Evolutionary conservation across 2,329 filamentous ascomycete genomes (phyloP).

Genomic region (Paraconiothyrium brasiliense): DNA sequence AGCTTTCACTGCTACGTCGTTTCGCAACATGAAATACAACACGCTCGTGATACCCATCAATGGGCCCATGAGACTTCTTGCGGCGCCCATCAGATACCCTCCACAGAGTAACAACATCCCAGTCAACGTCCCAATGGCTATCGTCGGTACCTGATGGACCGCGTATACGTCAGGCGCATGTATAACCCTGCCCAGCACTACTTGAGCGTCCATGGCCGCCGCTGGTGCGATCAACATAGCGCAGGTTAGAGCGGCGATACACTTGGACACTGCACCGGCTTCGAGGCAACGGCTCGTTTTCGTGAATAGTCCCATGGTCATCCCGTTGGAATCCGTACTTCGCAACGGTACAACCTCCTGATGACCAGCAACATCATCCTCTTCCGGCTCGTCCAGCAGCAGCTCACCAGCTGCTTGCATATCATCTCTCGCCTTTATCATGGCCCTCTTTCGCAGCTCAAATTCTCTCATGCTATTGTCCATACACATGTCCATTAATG

Average conservation of each 20-base stretch:
- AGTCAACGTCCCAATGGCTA: slow-evolving; percentile 7
- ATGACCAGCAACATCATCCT: neutral
- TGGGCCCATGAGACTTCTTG: slow-evolving; percentile 19
- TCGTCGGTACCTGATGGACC: neutral
- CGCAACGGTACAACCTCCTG: neutral
- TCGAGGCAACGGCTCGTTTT: neutral
- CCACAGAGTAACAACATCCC: slow-evolving; percentile 9
- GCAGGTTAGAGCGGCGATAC: neutral
- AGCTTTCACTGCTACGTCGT: slow-evolving; percentile 27
- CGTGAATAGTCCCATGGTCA: neutral
- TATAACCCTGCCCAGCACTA: neutral
- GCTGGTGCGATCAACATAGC: neutral
- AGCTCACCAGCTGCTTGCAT: neutral
- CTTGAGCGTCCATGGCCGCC: neutral
- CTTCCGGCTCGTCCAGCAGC: neutral
- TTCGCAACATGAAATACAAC: slow-evolving; percentile 33
- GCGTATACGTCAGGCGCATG: neutral
- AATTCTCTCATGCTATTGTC: neutral
- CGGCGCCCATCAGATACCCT: slow-evolving; percentile 10
- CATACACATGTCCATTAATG: slow-evolving; percentile 1
- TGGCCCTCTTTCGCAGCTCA: slow-evolving; percentile 1
- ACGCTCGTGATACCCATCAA: slow-evolving; percentile 32
- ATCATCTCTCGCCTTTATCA: slow-evolving; percentile 5
- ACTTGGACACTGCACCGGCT: neutral
- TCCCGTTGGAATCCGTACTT: neutral